Percentiles rank a stretch among this genome's conserved stretches.
Evolutionary conservation across 2,329 filamentous ascomycete genomes (phyloP).

Genomic region (Dichotomopilus funicola): DNA sequence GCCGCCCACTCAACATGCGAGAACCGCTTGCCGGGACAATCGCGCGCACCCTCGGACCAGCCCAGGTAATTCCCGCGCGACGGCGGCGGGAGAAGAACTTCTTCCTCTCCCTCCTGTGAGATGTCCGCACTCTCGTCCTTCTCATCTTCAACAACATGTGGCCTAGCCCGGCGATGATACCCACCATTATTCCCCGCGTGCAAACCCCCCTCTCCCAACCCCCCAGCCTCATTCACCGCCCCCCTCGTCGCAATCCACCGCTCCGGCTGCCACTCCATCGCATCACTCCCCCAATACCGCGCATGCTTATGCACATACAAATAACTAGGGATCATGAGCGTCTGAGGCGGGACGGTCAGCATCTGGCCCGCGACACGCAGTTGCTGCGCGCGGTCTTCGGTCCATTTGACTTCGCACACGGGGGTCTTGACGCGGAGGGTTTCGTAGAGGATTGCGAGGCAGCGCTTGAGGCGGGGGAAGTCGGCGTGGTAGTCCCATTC

Average conservation of each 20-base stretch:
- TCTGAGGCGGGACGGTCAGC: conserved; percentile 20
- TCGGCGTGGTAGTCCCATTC: conserved; percentile 31
- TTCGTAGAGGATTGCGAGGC: conserved; percentile 36
- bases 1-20: conserved; percentile 23
- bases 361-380: conserved; percentile 18
- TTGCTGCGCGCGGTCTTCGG: conserved; percentile 10
- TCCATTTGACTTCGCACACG: conserved; percentile 26
- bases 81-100: conserved; percentile 11
- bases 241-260: conserved; percentile 14
- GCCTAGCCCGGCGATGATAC: too few species aligned
- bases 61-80: conserved; percentile 18
- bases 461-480: conserved; percentile 38
- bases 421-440: conserved; percentile 36
- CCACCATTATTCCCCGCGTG: background rate
- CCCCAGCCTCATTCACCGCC: background rate
- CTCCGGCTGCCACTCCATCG: conserved; percentile 22
- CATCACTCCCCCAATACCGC: conserved; percentile 24
- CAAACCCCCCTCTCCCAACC: background rate
- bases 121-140: background rate
- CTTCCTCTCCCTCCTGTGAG: conserved; percentile 7
- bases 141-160: conserved; percentile 10
- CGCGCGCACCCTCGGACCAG: conserved; percentile 29
- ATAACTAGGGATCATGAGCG: conserved; percentile 20
- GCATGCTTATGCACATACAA: conserved; percentile 24
- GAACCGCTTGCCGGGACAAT: conserved; percentile 30